Evolutionary conservation across 176 grass and related monocot genomes (phyloP).

Genomic region (Puccinellia tenuiflora): DNA sequence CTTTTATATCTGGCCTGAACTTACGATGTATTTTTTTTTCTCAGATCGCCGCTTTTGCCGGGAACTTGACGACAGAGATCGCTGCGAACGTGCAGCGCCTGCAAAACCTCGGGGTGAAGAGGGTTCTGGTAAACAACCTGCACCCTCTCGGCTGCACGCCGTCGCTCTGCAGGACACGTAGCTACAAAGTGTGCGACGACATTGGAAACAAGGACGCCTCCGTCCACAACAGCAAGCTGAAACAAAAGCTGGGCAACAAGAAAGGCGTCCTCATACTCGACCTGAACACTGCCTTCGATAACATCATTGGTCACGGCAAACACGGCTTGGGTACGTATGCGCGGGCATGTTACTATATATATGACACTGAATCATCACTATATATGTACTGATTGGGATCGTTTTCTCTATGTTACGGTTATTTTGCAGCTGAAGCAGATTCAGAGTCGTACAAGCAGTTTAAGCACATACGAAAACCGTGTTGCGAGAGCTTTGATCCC

Average conservation of each 20-base stretch:
- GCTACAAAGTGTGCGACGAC: background rate
- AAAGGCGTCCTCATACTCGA: background rate
- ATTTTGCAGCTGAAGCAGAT: background rate
- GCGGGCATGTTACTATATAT: too few species aligned
- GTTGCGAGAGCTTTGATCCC: conserved; percentile 12
- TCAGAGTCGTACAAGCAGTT: background rate
- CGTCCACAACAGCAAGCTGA: background rate
- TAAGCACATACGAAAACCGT: conserved; percentile 1
- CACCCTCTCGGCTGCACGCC: conserved; percentile 40
- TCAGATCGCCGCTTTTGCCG: background rate
- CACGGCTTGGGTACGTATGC: background rate
- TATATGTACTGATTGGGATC: background rate
- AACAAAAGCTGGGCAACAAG: background rate
- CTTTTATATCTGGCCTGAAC: too few species aligned
- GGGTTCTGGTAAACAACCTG: conserved; percentile 28
- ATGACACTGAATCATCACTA: background rate
- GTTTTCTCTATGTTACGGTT: background rate
- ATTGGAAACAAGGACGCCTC: background rate
- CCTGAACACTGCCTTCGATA: background rate
- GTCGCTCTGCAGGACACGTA: background rate
- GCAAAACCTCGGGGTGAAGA: background rate
- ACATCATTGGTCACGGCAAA: background rate
- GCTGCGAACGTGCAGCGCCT: background rate
- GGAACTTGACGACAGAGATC: background rate
- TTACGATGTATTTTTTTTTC: too few species aligned